These are phyloP conservation scores for Theobroma grandiflorum DNA, from an alignment of 441 rosid species.

Conservation along the genomic window DNA sequence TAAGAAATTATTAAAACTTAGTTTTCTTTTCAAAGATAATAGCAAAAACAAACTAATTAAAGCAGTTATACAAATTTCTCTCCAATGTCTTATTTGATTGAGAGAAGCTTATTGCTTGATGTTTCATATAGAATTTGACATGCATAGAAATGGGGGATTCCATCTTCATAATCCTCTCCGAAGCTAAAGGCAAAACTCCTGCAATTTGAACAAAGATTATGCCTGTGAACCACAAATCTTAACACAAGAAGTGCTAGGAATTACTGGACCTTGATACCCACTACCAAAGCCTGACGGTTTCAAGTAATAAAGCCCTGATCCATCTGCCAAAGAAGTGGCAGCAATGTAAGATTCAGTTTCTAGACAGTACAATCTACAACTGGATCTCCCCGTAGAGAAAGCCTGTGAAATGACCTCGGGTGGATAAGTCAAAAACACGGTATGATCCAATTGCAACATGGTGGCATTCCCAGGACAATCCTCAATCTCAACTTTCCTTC, in stretches of 20 bases:
- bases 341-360: conserved; percentile 54
- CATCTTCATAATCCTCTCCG: too few relatives aligned
- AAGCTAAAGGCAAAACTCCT: too few relatives aligned
- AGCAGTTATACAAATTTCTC: too few relatives aligned
- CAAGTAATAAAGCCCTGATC: conserved; percentile 60
- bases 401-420: conserved; percentile 54
- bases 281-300: conserved; percentile 54
- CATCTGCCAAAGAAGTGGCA: conserved; percentile 64
- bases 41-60: too few relatives aligned
- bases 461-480: conserved; percentile 54
- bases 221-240: conserved; percentile 53
- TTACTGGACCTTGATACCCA: conserved; percentile 61
- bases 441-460: conserved; percentile 54
- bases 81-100: too few relatives aligned
- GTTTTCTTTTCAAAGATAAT: too few relatives aligned
- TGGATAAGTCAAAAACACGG: conserved; percentile 56
- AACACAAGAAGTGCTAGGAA: conserved; percentile 64
- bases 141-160: too few relatives aligned
- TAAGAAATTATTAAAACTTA: too few relatives aligned
- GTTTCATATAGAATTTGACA: too few relatives aligned
- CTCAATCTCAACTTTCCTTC: conserved; percentile 55
- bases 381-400: conserved; percentile 59
- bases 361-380: conserved; percentile 64
- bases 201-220: too few relatives aligned
- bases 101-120: too few relatives aligned